phyloP scores from a whole-genome alignment of 768 basidiomycete species.

The Naganishia vaughanmartiniae region DNA sequence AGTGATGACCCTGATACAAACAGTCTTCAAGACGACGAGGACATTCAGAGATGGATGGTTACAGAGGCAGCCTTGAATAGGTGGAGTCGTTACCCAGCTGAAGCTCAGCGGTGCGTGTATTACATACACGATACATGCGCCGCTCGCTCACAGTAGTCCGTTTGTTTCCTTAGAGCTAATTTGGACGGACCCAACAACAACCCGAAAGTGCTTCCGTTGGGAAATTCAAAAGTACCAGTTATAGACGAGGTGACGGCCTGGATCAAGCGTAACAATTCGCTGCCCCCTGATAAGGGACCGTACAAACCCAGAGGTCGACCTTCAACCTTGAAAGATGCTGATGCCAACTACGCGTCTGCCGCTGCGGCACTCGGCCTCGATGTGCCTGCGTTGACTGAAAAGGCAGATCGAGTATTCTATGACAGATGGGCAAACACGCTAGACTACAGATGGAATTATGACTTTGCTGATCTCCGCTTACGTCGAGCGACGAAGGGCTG shows the following conservation, averaged over 20 bases:
- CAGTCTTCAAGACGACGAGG: neutral
- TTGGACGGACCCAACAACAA: conserved; percentile 13
- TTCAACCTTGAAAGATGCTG: conserved; percentile 26
- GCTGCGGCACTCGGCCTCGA: conserved; percentile 13
- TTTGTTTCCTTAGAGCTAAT: neutral
- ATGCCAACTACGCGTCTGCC: conserved; percentile 18
- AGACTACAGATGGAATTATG: conserved; percentile 21
- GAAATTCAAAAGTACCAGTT: conserved; percentile 22
- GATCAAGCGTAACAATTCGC: conserved; percentile 25
- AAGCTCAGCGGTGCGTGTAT: neutral
- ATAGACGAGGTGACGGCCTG: conserved; percentile 26
- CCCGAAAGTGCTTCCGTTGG: conserved; percentile 22
- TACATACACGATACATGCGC: neutral
- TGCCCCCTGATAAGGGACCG: conserved; percentile 12
- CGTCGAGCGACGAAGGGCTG: conserved; percentile 27
- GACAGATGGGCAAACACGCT: conserved; percentile 27
- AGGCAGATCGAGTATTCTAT: conserved; percentile 23
- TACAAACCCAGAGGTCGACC: conserved; percentile 10
- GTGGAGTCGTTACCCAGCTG: conserved; percentile 23
- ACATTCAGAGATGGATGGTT: neutral
- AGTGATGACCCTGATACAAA: neutral
- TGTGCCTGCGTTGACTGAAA: neutral
- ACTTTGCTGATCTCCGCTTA: conserved; percentile 26
- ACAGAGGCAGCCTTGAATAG: conserved; percentile 9
- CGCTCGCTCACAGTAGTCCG: neutral